Conservation (phyloP, 2,329 filamentous ascomycete species). For the Hypoxylon sp. region DNA sequence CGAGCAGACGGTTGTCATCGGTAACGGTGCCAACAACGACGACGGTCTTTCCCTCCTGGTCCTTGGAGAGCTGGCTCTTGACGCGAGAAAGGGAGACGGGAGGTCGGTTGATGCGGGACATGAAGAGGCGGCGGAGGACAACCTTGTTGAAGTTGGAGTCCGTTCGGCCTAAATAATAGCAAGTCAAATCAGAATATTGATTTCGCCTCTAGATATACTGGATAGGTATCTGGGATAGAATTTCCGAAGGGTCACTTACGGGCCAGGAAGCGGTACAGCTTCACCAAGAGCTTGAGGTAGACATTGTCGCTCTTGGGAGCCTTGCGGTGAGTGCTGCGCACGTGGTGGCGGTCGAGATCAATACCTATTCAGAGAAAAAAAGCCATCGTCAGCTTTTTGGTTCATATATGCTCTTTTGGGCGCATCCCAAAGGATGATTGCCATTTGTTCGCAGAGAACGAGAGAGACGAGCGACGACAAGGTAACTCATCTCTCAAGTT, state of each 20-base stretch:
- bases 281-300: conserved; percentile 96
- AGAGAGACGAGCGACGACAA: conserved; percentile 31
- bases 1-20: conserved; percentile 95
- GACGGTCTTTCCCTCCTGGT: conserved; percentile 84
- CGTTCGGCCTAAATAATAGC: conserved; percentile 79
- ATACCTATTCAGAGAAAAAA: conserved; percentile 72
- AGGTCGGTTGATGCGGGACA: conserved; percentile 98
- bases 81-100: conserved; percentile 96
- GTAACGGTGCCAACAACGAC: conserved; percentile 96
- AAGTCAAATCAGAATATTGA: conserved; percentile 4
- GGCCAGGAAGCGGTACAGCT: conserved; percentile 97
- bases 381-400: conserved; percentile 73
- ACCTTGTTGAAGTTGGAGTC: conserved; percentile 99
- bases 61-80: conserved; percentile 76
- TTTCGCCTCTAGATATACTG: neutral
- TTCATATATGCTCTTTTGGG: conserved; percentile 73
- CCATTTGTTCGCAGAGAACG: conserved; percentile 43
- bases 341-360: conserved; percentile 79
- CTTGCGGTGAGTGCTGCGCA: conserved; percentile 84
- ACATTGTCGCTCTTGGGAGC: conserved; percentile 98
- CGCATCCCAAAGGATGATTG: conserved; percentile 43
- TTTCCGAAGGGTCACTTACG: conserved; percentile 70
- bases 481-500: conserved; percentile 41
- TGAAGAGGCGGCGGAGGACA: conserved; percentile 96
- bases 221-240: neutral